These are phyloP conservation scores for Trichosporon faecale DNA, from an alignment of 1,284 basidiomycete species.

Conservation along the genomic window DNA sequence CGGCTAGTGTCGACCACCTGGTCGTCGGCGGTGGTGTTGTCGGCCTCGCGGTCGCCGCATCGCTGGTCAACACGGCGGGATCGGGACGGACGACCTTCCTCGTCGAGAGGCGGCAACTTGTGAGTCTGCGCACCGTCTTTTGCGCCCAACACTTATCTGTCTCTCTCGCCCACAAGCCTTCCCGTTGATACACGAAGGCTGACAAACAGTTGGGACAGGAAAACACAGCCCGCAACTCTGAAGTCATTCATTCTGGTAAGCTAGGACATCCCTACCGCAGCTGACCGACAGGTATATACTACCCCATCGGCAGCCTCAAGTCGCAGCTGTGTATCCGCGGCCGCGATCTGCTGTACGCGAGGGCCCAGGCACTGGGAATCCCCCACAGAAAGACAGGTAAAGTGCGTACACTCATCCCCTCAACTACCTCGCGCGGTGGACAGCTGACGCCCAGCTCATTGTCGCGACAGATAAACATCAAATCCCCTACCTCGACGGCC, in stretches of 20 bases:
- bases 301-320: conserved; percentile 81
- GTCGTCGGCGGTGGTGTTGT: conserved; percentile 91
- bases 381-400: conserved; percentile 77
- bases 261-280: neutral
- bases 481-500: conserved; percentile 64
- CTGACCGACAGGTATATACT: conserved; percentile 50
- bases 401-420: conserved; percentile 33
- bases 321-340: conserved; percentile 83
- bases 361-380: conserved; percentile 66
- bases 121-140: conserved; percentile 28
- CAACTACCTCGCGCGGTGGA: neutral
- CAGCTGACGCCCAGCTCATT: conserved; percentile 57
- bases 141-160: no score
- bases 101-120: conserved; percentile 70
- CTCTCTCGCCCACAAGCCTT: no score
- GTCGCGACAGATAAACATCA: conserved; percentile 67
- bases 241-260: conserved; percentile 87
- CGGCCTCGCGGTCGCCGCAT: conserved; percentile 80
- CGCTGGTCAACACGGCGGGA: conserved; percentile 66
- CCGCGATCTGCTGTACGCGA: conserved; percentile 75
- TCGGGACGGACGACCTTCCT: conserved; percentile 70
- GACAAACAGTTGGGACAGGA: conserved; percentile 63
- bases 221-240: conserved; percentile 91
- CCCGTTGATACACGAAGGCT: no score
- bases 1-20: conserved; percentile 77